phyloP scores from a whole-genome alignment of 192 early-diverging fungal genomes.

The Obelidium mucronatum region DNA sequence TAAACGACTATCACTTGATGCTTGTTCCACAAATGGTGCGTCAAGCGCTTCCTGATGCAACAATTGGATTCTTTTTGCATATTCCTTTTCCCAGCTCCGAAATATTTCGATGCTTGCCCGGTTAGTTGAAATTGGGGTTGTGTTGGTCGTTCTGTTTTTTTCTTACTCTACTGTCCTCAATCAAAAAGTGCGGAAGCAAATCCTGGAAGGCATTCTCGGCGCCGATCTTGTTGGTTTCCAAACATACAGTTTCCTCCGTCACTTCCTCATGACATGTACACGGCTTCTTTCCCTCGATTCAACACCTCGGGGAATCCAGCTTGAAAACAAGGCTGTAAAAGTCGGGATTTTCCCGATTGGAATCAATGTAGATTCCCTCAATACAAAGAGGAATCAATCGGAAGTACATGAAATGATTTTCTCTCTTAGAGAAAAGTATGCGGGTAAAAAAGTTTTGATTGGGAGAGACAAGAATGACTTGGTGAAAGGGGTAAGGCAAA shows the following conservation, averaged over 20 bases:
- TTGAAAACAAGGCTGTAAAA: slow-evolving; percentile 55
- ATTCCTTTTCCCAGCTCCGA: slow-evolving; percentile 97
- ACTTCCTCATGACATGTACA: slow-evolving; percentile 66
- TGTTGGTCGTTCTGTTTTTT: slow-evolving; percentile 17
- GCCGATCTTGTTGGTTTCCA: slow-evolving; percentile 61
- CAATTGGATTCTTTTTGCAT: slow-evolving; percentile 96
- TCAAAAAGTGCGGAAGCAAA: slow-evolving; percentile 54
- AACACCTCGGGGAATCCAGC: slow-evolving; percentile 59
- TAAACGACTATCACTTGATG: slow-evolving; percentile 98
- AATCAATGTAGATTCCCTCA: slow-evolving; percentile 68
- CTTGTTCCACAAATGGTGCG: slow-evolving; percentile 89
- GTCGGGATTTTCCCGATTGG: slow-evolving; percentile 66
- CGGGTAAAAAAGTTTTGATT: slow-evolving; percentile 57
- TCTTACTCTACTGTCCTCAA: not conserved
- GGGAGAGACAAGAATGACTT: slow-evolving; percentile 68
- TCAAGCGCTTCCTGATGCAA: slow-evolving; percentile 81
- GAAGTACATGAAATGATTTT: slow-evolving; percentile 53
- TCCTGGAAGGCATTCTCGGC: slow-evolving; percentile 57
- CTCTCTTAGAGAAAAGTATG: slow-evolving; percentile 54
- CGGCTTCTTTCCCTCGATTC: slow-evolving; percentile 61
- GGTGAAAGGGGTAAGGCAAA: slow-evolving; percentile 64
- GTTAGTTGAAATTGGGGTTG: slow-evolving; percentile 29
- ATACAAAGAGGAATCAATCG: slow-evolving; percentile 51
- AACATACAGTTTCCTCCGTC: slow-evolving; percentile 65
- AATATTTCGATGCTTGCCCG: slow-evolving; percentile 90